Evolutionary conservation across 306 rosid genomes (phyloP).

Genomic region (Glycyrrhiza uralensis): DNA sequence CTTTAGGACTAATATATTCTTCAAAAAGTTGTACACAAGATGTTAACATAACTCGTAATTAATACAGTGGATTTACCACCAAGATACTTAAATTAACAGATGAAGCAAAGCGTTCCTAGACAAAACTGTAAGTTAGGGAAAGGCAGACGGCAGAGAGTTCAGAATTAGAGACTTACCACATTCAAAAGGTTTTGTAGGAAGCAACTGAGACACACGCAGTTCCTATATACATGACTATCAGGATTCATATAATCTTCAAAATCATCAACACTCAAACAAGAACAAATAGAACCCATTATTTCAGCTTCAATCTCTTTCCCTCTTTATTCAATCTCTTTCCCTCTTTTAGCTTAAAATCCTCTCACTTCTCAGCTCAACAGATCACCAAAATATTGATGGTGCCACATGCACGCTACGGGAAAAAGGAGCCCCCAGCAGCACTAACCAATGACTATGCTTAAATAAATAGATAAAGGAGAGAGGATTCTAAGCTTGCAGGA

Average conservation of each 20-base stretch:
- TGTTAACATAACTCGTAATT: background rate
- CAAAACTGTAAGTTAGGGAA: background rate
- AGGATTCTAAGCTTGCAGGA: conserved; percentile 87
- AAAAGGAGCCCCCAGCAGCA: conserved; percentile 28
- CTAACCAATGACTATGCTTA: background rate
- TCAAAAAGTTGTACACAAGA: background rate
- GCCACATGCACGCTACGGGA: conserved; percentile 19
- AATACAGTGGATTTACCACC: conserved; percentile 6
- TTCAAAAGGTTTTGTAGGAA: conserved; percentile 54
- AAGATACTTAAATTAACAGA: conserved; percentile 13
- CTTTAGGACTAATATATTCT: background rate
- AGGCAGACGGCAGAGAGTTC: background rate
- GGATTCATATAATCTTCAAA: conserved; percentile 83
- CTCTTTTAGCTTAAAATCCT: conserved; percentile 18
- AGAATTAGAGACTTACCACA: conserved; percentile 50
- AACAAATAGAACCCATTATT: conserved; percentile 88
- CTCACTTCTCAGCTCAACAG: conserved; percentile 36
- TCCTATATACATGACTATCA: conserved; percentile 62
- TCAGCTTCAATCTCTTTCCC: conserved; percentile 42
- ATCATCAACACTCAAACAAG: conserved; percentile 61
- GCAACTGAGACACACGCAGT: conserved; percentile 70
- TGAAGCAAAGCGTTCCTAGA: background rate
- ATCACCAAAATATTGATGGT: conserved; percentile 25
- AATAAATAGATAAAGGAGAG: conserved; percentile 35
- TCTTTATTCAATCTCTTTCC: conserved; percentile 33